These are phyloP conservation scores for Ogataea trehaloabstinens DNA, from an alignment of 805 yeast species.

Conservation along the genomic window DNA sequence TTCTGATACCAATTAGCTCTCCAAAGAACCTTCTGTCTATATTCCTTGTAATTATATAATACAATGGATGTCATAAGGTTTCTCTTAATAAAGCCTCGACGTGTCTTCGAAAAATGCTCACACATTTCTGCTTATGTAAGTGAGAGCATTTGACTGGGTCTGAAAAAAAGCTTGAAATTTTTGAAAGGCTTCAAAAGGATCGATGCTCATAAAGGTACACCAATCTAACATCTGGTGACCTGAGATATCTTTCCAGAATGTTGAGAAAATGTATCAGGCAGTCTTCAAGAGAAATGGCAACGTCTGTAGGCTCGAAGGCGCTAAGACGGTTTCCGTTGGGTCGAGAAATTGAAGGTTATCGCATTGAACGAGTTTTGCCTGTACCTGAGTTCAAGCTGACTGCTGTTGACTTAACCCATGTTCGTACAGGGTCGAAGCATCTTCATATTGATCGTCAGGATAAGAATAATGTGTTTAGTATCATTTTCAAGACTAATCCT, in stretches of 20 bases:
- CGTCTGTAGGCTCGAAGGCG: constrained; percentile 14
- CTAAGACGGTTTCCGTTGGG: constrained; percentile 61
- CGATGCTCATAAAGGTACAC: too few relatives aligned
- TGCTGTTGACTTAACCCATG: constrained; percentile 72
- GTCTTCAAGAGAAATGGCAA: constrained; percentile 5
- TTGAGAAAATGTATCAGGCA: not conserved
- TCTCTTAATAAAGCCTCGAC: too few relatives aligned
- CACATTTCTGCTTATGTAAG: too few relatives aligned
- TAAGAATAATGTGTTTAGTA: constrained; percentile 80
- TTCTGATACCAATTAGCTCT: too few relatives aligned
- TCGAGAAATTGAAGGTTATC: constrained; percentile 60
- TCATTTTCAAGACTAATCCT: constrained; percentile 91
- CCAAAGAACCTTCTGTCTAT: too few relatives aligned
- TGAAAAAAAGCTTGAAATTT: too few relatives aligned
- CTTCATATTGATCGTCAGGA: constrained; percentile 84
- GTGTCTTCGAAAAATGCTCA: too few relatives aligned
- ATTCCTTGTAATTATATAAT: too few relatives aligned
- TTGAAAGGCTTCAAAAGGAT: too few relatives aligned
- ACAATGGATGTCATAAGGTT: too few relatives aligned
- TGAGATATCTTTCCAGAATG: constrained; percentile 1
- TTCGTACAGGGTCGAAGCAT: constrained; percentile 71
- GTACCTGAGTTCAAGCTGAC: constrained; percentile 81
- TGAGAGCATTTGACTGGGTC: too few relatives aligned
- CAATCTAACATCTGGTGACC: too few relatives aligned
- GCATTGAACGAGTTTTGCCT: constrained; percentile 57